Evolutionary conservation across 2,329 filamentous ascomycete genomes (phyloP).

Genomic region (Metarhizium album): DNA sequence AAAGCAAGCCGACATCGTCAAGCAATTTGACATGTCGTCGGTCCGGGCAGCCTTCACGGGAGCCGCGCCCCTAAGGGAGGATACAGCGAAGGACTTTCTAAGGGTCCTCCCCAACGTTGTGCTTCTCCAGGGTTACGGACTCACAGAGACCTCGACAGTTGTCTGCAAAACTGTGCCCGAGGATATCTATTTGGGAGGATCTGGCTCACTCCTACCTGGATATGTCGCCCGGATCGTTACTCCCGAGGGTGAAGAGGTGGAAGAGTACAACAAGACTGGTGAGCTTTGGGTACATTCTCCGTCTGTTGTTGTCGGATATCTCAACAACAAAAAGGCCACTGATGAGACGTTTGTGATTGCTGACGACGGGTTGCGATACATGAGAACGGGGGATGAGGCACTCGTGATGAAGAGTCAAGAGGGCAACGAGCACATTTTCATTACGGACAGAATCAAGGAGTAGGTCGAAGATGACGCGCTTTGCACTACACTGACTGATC

Average conservation of each 20-base stretch:
- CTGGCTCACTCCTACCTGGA: slow-evolving; percentile 58
- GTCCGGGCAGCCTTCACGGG: slow-evolving; percentile 59
- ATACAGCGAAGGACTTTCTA: slow-evolving; percentile 56
- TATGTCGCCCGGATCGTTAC: slow-evolving; percentile 52
- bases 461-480: not conserved
- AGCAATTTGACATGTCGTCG: slow-evolving; percentile 61
- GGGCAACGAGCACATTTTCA: slow-evolving; percentile 67
- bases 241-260: slow-evolving; percentile 39
- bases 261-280: slow-evolving; percentile 56
- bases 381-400: slow-evolving; percentile 74
- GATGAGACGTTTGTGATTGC: slow-evolving; percentile 58
- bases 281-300: slow-evolving; percentile 71
- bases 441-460: slow-evolving; percentile 65
- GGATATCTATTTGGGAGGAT: slow-evolving; percentile 63
- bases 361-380: slow-evolving; percentile 52
- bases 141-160: slow-evolving; percentile 54
- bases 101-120: slow-evolving; percentile 50
- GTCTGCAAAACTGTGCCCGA: slow-evolving; percentile 12
- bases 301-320: slow-evolving; percentile 65
- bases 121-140: slow-evolving; percentile 58
- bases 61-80: slow-evolving; percentile 65
- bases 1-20: slow-evolving; percentile 48
- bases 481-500: not conserved
- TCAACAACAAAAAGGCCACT: slow-evolving; percentile 72
- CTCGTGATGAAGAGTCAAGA: slow-evolving; percentile 35